phyloP scores from a whole-genome alignment of 2,329 filamentous ascomycete genomes.

The Aureobasidium sp. region DNA sequence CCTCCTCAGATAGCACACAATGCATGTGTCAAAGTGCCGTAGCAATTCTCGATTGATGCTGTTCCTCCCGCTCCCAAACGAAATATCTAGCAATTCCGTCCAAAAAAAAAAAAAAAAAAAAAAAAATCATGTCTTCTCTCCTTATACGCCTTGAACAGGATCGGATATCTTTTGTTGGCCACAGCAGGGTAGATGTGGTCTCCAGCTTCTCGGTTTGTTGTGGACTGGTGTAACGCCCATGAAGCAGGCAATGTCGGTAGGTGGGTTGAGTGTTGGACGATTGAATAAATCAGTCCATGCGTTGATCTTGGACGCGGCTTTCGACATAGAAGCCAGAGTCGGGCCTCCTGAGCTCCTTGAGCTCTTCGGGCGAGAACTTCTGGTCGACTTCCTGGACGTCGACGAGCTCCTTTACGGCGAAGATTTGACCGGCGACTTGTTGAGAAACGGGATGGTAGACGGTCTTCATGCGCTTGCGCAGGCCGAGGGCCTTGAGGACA shows the following conservation, averaged over 20 bases:
- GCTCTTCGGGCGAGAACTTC: conserved; percentile 54
- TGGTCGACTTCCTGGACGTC: conserved; percentile 67
- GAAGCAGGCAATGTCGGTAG: not conserved
- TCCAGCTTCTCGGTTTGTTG: not conserved
- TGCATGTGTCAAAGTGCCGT: not conserved
- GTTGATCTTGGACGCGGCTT: conserved; percentile 31
- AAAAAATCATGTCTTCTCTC: conserved; percentile 1
- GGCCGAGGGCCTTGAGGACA: conserved; percentile 74
- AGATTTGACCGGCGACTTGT: conserved; percentile 79
- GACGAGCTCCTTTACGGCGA: conserved; percentile 90
- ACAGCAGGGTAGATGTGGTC: not conserved
- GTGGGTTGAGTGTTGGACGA: not conserved
- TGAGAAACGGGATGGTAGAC: conserved; percentile 81
- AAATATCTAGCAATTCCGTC: not conserved
- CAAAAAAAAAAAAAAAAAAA: not conserved
- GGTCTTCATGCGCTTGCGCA: conserved; percentile 74
- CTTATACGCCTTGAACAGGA: not conserved
- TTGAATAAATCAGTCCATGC: not conserved
- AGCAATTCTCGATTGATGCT: not conserved
- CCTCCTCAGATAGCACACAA: not conserved
- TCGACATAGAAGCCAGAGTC: conserved; percentile 77
- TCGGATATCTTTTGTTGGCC: not conserved
- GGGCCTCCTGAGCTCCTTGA: conserved; percentile 63
- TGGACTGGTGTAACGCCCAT: not conserved
- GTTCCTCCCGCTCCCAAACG: not conserved